Percentiles rank a stretch among this genome's conserved stretches.
Conservation (phyloP, 805 yeast species). For the Metahyphopichia silvanorum region DNA sequence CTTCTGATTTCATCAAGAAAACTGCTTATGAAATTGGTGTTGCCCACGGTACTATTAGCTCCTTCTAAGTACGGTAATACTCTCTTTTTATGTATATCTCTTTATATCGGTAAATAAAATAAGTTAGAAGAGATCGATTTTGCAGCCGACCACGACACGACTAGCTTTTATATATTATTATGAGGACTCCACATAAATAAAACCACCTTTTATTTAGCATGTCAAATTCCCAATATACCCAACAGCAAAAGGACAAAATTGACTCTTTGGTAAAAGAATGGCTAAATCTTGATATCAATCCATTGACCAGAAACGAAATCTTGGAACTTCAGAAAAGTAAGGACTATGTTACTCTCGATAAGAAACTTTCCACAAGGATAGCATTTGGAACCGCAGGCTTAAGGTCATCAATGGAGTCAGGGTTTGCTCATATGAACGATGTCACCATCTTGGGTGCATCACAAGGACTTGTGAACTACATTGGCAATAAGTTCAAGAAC, state of each 20-base stretch:
- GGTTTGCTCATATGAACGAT: conserved; percentile 84
- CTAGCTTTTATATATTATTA: too few species aligned
- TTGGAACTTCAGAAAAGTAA: conserved; percentile 32
- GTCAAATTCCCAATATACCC: neutral
- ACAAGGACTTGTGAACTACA: conserved; percentile 67
- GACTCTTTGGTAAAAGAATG: conserved; percentile 31
- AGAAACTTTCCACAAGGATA: conserved; percentile 56
- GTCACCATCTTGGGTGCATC: conserved; percentile 89
- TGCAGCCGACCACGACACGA: too few species aligned
- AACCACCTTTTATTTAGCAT: too few species aligned
- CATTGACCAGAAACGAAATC: conserved; percentile 56
- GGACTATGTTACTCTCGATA: conserved; percentile 45
- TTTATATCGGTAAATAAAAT: too few species aligned
- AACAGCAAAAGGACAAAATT: conserved; percentile 6
- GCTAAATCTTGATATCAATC: conserved; percentile 35
- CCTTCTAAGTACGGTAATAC: too few species aligned
- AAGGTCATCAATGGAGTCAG: conserved; percentile 85
- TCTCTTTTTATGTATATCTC: too few species aligned
- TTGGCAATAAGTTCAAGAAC: conserved; percentile 18
- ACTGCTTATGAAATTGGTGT: conserved; percentile 23
- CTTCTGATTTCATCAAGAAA: conserved; percentile 19
- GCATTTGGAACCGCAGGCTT: conserved; percentile 94
- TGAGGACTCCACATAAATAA: too few species aligned
- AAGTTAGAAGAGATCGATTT: too few species aligned
- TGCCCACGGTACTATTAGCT: conserved; percentile 17